phyloP scores from a whole-genome alignment of 306 rosid species.

The Dalbergia cultrata region DNA sequence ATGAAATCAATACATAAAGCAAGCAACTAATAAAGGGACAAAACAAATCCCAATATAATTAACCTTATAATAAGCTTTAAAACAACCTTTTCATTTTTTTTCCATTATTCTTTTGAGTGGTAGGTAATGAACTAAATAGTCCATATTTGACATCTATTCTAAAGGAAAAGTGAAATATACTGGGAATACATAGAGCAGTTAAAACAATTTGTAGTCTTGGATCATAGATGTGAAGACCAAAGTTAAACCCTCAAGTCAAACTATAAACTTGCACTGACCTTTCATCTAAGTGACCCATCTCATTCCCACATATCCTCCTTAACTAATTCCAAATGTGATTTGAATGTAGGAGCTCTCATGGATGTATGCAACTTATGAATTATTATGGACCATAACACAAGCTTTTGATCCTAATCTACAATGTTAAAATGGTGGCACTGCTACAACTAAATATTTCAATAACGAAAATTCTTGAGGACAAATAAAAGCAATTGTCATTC shows the following conservation, averaged over 20 bases:
- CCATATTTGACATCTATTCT: background rate
- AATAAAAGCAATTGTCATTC: background rate
- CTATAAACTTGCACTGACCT: background rate
- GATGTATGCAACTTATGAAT: background rate
- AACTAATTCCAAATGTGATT: background rate
- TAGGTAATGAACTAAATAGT: background rate
- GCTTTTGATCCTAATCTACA: background rate
- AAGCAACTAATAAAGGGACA: background rate
- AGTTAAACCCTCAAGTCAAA: background rate
- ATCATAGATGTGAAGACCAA: background rate
- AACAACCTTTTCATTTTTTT: background rate
- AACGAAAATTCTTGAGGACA: background rate
- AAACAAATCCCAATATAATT: background rate
- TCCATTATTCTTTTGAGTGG: background rate
- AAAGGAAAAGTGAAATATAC: background rate
- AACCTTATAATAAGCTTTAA: background rate
- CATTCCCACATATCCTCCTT: background rate
- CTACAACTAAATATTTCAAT: slow-evolving; percentile 11
- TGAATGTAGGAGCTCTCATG: background rate
- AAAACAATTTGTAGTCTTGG: too few species aligned
- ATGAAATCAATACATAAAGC: background rate
- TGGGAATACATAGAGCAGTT: background rate
- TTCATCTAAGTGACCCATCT: background rate
- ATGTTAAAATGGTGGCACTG: background rate
- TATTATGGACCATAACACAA: background rate